These are phyloP conservation scores for Psilocybe cubensis DNA, from an alignment of 768 basidiomycete genomes.

Conservation along the genomic window DNA sequence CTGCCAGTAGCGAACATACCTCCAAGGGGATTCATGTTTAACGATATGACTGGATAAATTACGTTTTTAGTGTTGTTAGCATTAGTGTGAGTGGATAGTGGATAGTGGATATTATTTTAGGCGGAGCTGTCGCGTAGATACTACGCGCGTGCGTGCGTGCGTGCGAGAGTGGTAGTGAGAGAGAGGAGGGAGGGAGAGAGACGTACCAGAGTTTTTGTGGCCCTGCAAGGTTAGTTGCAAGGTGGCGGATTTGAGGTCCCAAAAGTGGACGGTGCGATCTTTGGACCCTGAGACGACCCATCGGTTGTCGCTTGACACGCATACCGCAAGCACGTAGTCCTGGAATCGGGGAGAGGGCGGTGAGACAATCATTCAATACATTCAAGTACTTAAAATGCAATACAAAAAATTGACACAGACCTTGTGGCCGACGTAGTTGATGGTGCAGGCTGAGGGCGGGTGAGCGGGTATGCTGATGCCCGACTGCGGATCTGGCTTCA, in stretches of 20 bases:
- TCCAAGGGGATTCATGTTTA: conserved; percentile 46
- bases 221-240: conserved; percentile 92
- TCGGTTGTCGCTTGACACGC: conserved; percentile 86
- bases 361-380: no score
- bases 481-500: not conserved
- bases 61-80: conserved; percentile 2
- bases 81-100: not conserved
- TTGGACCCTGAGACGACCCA: conserved; percentile 95
- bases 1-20: conserved; percentile 53
- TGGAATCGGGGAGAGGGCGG: conserved; percentile 33
- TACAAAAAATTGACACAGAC: no score
- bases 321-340: conserved; percentile 55
- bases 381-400: no score
- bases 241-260: conserved; percentile 74
- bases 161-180: no score
- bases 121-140: conserved; percentile 1
- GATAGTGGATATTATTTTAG: no score
- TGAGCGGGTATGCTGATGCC: conserved; percentile 41
- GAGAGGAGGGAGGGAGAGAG: no score
- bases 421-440: conserved; percentile 80
- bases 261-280: conserved; percentile 93
- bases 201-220: conserved; percentile 22
- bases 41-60: conserved; percentile 43
- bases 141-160: no score
- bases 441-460: conserved; percentile 44